Evolutionary conservation across 2,329 filamentous ascomycete genomes (phyloP).

Genomic region (Alternaria triticimaculans): DNA sequence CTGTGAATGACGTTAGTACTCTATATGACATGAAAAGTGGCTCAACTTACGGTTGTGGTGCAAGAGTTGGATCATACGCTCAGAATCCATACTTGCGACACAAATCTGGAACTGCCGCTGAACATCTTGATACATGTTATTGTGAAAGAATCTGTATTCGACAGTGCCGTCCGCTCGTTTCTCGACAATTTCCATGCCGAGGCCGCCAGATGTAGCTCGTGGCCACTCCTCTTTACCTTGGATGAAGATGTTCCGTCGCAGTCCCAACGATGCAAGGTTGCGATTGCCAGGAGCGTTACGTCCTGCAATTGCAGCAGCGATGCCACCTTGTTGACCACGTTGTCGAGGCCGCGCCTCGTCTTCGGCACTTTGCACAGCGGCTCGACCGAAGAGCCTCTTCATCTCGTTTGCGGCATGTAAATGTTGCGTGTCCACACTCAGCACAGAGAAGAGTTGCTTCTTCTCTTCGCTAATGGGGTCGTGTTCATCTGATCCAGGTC

Average conservation of each 20-base stretch:
- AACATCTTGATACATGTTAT: conserved; percentile 72
- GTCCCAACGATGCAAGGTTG: conserved; percentile 72
- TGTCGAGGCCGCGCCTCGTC: conserved; percentile 59
- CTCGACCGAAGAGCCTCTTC: conserved; percentile 73
- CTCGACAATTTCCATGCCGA: conserved; percentile 77
- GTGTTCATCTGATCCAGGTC: conserved; percentile 25
- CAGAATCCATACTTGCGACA: conserved; percentile 84
- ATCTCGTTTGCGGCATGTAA: conserved; percentile 92
- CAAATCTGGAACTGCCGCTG: conserved; percentile 79
- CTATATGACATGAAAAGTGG: neutral
- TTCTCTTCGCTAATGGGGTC: conserved; percentile 46
- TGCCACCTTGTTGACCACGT: conserved; percentile 64
- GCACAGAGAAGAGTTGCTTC: conserved; percentile 59
- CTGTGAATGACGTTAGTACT: conserved; percentile 46
- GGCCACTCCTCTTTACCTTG: conserved; percentile 91
- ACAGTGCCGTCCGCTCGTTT: conserved; percentile 64
- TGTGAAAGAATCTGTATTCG: conserved; percentile 81
- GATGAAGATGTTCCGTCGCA: conserved; percentile 82
- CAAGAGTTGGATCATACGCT: conserved; percentile 79
- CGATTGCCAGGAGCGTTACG: conserved; percentile 62
- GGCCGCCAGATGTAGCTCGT: conserved; percentile 75
- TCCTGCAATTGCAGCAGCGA: conserved; percentile 63
- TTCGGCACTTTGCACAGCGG: conserved; percentile 64
- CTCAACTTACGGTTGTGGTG: conserved; percentile 64
- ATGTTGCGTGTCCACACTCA: conserved; percentile 71